Conservation (phyloP, 2,329 filamentous ascomycete species). For the Talaromyces marneffei region DNA sequence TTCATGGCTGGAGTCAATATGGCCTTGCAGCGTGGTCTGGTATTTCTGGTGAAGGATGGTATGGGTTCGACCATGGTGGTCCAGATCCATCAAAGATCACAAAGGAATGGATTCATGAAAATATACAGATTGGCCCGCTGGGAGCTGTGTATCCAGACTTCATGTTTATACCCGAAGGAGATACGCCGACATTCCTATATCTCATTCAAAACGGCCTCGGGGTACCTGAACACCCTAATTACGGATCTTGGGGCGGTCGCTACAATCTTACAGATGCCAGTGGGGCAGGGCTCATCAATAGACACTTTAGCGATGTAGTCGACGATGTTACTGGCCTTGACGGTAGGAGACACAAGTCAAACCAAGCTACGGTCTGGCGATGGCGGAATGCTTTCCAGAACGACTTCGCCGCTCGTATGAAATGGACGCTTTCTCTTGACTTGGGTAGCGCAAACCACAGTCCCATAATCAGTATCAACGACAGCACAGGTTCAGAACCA, state of each 20-base stretch:
- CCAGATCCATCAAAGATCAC: constrained; percentile 46
- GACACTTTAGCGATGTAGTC: constrained; percentile 4
- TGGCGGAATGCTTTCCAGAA: constrained; percentile 50
- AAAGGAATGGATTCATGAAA: constrained; percentile 48
- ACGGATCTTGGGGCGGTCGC: constrained; percentile 41
- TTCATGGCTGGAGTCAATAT: constrained; percentile 55
- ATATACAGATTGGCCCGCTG: constrained; percentile 50
- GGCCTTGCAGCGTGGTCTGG: constrained; percentile 51
- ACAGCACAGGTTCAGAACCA: background rate
- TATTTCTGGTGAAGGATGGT: constrained; percentile 48
- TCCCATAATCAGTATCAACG: constrained; percentile 9
- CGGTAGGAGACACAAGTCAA: constrained; percentile 29
- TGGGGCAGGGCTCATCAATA: background rate
- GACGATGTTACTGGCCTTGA: constrained; percentile 33
- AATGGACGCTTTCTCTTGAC: constrained; percentile 37
- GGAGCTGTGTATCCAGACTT: constrained; percentile 44
- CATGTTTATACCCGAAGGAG: constrained; percentile 50
- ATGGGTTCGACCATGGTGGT: constrained; percentile 45
- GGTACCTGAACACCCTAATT: constrained; percentile 34
- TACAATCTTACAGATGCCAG: constrained; percentile 21
- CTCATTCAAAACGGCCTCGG: constrained; percentile 41
- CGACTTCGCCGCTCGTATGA: constrained; percentile 46
- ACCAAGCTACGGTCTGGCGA: constrained; percentile 50
- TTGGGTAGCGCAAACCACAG: constrained; percentile 21
- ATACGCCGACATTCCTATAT: constrained; percentile 40